Evolutionary conservation across 2,329 filamentous ascomycete species (phyloP), one percentile per base, ranked within the genome.

Genomic region (Verticillium albo-atrum): DNA sequence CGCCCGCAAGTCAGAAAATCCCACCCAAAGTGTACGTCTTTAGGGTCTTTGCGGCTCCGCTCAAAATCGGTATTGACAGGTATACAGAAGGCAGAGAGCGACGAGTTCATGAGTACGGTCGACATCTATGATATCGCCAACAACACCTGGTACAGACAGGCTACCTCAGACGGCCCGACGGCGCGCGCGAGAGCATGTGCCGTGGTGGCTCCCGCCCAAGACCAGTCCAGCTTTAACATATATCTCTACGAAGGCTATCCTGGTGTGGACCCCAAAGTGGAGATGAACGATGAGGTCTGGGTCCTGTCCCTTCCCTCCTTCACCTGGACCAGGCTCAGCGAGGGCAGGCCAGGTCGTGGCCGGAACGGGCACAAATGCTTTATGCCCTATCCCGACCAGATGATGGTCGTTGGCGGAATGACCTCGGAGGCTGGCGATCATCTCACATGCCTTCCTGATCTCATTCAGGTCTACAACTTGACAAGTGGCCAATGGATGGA

Each of bases 231-330:
- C 60, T 90, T 89, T 72, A 92, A 93, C 69, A 87, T 96, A 55
- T 93, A 94, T 77, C 91, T 91, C 75, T 95, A 92, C 66, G 91
- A 90, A 17, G 91, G 91, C 0, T 93, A 89, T 68, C 75, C 85
- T 60, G 85, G 83, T 0, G 64, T 86, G 6, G 60, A 80, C 59
- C 28, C 61, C 0, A 56, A 52, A 0, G 61, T 72, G 0, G 61
- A 71, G 15, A 83, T 79, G 63, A 79, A 72, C 58, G 86, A 92
- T 61, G 89, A 91, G 54, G 89, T 94, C 70, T 95, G 90, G 90
- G 88, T 92, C 25, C 77, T 95, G 14, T 91, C 90, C 0, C 75
- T 96, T 6, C 91, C 91, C 0, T 88, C 88, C 0, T 96, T 96
- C 70, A 90, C 85, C 5, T 95, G 91, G 91, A 89, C 89, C 57